These are phyloP conservation scores for Colletotrichum limetticola DNA, from an alignment of 2,329 filamentous ascomycete genomes.

Conservation along the genomic window DNA sequence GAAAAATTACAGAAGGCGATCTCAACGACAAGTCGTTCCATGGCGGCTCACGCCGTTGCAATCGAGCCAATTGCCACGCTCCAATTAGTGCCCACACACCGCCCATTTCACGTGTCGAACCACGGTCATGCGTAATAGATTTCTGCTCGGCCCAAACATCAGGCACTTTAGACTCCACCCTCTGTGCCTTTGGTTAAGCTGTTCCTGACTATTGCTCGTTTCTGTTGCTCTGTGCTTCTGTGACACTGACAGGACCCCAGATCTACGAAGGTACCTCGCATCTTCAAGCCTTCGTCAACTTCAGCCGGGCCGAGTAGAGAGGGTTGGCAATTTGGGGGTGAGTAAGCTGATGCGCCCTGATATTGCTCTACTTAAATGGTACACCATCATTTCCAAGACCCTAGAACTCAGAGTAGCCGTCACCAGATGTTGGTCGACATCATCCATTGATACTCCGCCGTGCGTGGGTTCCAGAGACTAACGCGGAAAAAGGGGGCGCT, in stretches of 20 bases:
- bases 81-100: slow-evolving; percentile 32
- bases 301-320: not conserved
- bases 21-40: slow-evolving; percentile 33
- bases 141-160: slow-evolving; percentile 18
- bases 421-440: slow-evolving; percentile 2
- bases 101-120: slow-evolving; percentile 35
- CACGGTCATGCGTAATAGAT: slow-evolving; percentile 31
- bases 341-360: slow-evolving; percentile 16
- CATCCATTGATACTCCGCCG: not conserved
- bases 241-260: slow-evolving; percentile 12
- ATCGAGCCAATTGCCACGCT: slow-evolving; percentile 20
- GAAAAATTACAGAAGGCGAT: slow-evolving; percentile 33
- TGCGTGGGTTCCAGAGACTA: not conserved
- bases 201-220: not conserved
- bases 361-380: not conserved
- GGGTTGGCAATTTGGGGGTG: too few species aligned
- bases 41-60: slow-evolving; percentile 25
- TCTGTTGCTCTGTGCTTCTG: not conserved
- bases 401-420: not conserved
- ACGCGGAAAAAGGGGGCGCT: not conserved
- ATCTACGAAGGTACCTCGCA: not conserved
- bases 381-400: not conserved
- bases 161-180: not conserved
- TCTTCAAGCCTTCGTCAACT: not conserved
- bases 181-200: not conserved